These are phyloP conservation scores for Tolypocladium tundrense DNA, from an alignment of 2,329 filamentous ascomycete species.

Conservation along the genomic window DNA sequence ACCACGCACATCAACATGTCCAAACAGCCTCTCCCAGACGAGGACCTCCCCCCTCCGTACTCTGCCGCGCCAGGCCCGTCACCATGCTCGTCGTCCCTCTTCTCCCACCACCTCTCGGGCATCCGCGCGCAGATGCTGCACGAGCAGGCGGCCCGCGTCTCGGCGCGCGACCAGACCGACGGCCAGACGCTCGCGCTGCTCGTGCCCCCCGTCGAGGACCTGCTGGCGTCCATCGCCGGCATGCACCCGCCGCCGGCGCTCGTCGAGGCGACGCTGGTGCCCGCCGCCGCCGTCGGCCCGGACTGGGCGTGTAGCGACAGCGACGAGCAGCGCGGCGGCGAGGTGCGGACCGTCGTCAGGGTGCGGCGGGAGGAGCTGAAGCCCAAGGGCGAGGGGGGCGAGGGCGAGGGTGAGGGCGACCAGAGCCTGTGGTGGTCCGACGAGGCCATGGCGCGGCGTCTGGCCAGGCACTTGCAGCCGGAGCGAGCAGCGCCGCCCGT, in stretches of 20 bases:
- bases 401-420: not conserved
- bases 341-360: slow-evolving; percentile 21
- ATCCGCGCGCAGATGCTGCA: slow-evolving; percentile 27
- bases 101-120: slow-evolving; percentile 22
- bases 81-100: slow-evolving; percentile 10
- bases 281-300: slow-evolving; percentile 25
- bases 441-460: slow-evolving; percentile 31
- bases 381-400: not conserved
- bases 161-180: slow-evolving; percentile 26
- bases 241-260: slow-evolving; percentile 19
- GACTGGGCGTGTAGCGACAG: slow-evolving; percentile 25
- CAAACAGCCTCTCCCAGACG: not conserved
- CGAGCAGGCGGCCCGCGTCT: slow-evolving; percentile 20
- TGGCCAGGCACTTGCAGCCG: slow-evolving; percentile 34
- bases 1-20: not conserved
- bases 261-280: slow-evolving; percentile 35
- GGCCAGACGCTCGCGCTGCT: slow-evolving; percentile 27
- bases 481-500: slow-evolving; percentile 8
- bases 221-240: slow-evolving; percentile 27
- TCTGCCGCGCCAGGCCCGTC: not conserved
- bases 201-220: slow-evolving; percentile 28
- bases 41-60: not conserved
- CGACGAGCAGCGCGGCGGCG: slow-evolving; percentile 16
- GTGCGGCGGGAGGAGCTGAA: slow-evolving; percentile 8
- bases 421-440: slow-evolving; percentile 35